phyloP scores from a whole-genome alignment of 352 stramenopile genomes.

The Ophiocytium majus region DNA sequence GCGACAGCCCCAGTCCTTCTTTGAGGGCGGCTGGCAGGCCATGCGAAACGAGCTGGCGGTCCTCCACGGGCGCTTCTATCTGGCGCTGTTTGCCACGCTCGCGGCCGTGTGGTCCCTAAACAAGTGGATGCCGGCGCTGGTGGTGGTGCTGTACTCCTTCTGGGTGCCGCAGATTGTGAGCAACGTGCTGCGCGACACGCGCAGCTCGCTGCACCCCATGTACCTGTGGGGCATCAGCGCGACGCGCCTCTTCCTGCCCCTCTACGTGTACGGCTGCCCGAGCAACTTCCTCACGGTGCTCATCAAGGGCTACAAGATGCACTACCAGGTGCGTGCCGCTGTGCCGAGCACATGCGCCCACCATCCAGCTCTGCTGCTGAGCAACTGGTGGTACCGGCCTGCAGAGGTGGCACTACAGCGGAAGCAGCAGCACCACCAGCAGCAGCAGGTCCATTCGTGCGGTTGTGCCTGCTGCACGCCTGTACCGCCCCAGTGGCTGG shows the following conservation, averaged over 20 bases:
- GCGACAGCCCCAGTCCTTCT: slow-evolving; percentile 78
- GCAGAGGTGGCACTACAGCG: too few relatives aligned
- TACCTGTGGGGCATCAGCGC: slow-evolving; percentile 92
- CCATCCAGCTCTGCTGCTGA: too few relatives aligned
- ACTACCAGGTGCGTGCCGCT: slow-evolving; percentile 38
- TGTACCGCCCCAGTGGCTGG: too few relatives aligned
- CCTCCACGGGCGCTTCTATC: slow-evolving; percentile 92
- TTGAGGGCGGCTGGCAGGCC: slow-evolving; percentile 77
- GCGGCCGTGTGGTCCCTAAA: slow-evolving; percentile 81
- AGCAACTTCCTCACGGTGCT: slow-evolving; percentile 85
- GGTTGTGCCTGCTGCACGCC: too few relatives aligned
- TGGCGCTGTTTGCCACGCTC: slow-evolving; percentile 80
- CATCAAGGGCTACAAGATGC: slow-evolving; percentile 44
- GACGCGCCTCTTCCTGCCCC: slow-evolving; percentile 83
- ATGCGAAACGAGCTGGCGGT: slow-evolving; percentile 85
- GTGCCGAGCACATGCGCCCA: too few relatives aligned
- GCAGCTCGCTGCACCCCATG: slow-evolving; percentile 84
- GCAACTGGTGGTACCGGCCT: too few relatives aligned
- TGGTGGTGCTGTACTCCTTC: slow-evolving; percentile 93
- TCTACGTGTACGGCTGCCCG: slow-evolving; percentile 91
- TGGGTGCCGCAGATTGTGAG: slow-evolving; percentile 96
- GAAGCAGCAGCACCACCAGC: too few relatives aligned
- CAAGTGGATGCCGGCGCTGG: slow-evolving; percentile 76
- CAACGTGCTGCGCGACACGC: slow-evolving; percentile 86
- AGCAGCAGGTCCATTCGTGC: too few relatives aligned